Evolutionary conservation across 345 rosid species (phyloP).

Genomic region (Rhodamnia argentea): DNA sequence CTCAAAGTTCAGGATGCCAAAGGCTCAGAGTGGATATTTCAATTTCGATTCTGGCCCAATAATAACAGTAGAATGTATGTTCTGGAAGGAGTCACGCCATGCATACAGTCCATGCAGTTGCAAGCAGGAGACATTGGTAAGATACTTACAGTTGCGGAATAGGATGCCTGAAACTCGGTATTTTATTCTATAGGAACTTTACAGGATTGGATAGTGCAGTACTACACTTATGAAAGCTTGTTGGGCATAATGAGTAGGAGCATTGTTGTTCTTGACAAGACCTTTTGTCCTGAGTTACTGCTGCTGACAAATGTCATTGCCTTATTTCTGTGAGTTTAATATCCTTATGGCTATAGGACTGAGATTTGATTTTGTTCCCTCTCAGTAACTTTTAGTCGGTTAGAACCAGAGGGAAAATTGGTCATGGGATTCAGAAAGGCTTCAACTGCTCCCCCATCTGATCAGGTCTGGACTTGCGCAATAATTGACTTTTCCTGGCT

Average conservation of each 20-base stretch:
- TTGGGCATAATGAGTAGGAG: background rate
- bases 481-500: no score
- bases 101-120: no score
- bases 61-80: no score
- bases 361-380: conserved; percentile 5
- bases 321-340: background rate
- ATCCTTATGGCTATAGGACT: conserved; percentile 4
- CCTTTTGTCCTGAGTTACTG: background rate
- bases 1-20: no score
- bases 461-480: conserved; percentile 93
- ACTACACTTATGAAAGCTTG: background rate
- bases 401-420: conserved; percentile 90
- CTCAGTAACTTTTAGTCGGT: conserved; percentile 81
- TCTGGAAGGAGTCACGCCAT: no score
- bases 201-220: background rate
- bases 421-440: conserved; percentile 97
- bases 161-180: background rate
- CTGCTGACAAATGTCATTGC: background rate
- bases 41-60: no score
- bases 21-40: no score
- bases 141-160: background rate
- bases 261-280: background rate
- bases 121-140: no score
- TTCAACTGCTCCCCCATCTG: conserved; percentile 48
- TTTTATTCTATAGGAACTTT: background rate